These are phyloP conservation scores for Pseudogymnoascus sp. DNA, from an alignment of 2,329 filamentous ascomycete genomes.

Conservation along the genomic window DNA sequence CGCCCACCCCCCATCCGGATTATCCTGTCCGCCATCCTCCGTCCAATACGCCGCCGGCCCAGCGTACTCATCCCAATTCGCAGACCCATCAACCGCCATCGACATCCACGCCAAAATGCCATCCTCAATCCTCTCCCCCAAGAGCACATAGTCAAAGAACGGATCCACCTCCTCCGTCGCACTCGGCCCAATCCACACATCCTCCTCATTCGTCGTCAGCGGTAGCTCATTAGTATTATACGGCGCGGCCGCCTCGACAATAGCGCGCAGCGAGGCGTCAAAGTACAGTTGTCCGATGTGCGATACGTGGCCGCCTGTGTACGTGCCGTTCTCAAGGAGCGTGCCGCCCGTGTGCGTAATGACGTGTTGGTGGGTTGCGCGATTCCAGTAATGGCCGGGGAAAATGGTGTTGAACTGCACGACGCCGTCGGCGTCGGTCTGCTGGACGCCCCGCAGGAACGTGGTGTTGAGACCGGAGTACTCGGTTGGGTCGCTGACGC, in stretches of 20 bases:
- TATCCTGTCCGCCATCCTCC: conserved; percentile 17
- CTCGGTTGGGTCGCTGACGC: conserved; percentile 13
- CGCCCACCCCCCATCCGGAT: background rate
- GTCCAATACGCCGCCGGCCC: conserved; percentile 16
- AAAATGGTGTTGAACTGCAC: conserved; percentile 36
- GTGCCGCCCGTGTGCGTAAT: conserved; percentile 31
- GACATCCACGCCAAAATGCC: conserved; percentile 45
- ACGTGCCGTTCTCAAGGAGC: conserved; percentile 32
- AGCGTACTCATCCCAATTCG: conserved; percentile 21
- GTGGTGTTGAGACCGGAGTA: conserved; percentile 26
- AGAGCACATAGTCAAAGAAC: conserved; percentile 45
- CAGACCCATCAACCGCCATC: conserved; percentile 36
- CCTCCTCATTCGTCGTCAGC: conserved; percentile 42
- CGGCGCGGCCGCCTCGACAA: conserved; percentile 40
- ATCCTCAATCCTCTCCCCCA: conserved; percentile 41
- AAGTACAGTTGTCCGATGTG: conserved; percentile 55
- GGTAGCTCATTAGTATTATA: conserved; percentile 36
- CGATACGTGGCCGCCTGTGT: conserved; percentile 41
- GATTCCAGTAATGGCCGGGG: conserved; percentile 40
- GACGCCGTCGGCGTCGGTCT: conserved; percentile 34
- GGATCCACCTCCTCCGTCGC: conserved; percentile 44
- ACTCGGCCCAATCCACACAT: conserved; percentile 36
- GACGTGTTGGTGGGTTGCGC: conserved; percentile 42
- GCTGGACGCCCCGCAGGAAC: conserved; percentile 35
- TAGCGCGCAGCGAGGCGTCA: conserved; percentile 44